Base-by-base conservation (phyloP, 768 basidiomycete species). In the Panaeolus papilionaceus region DNA sequence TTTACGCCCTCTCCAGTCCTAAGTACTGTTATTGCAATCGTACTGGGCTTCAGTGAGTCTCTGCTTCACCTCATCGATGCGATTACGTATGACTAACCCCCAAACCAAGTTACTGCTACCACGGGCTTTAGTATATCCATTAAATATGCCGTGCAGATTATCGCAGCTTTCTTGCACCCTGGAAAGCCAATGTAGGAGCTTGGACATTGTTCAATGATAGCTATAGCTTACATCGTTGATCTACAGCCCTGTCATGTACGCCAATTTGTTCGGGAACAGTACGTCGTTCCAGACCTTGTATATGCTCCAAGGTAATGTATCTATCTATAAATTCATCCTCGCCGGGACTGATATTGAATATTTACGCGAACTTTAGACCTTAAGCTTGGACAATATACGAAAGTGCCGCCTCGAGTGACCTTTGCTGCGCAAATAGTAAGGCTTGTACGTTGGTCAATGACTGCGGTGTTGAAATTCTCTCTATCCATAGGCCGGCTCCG, bases 221-320 rank as follows among this genome's bases (percentile, higher is more conserved):
- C 3, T 45, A 8, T 16, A 14, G 16, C n/a, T 45, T 16, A 45
- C n/a, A 49, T 47, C 63, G 10, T 38, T 18, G 47, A 68, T 7
- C 23, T 42, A 1, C 66, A 85, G 84, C 42, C 79, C 84, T 14
- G 83, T 83, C 64, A 86, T 88, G 85, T 87, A 87, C 66, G 86
- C 85, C 6, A 85, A 85, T 70, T 70, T 86, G 51, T 86, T 84
- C 74, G 86, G 86, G 47, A 83, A 86, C 74, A 82, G 81, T 71
- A 84, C 83, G 0, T 80, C 82, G 7, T 83, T 80, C 74, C 86
- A 90, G 76, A 86, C 86, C 5, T 70, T 89, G 4, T 80, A 81
- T 66, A 77, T 87, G 77, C 75, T 87, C 20, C 84, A 86, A 79
- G 84, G 84, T 79, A 65, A 45, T 5, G 33, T 3, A 33, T 16